Evolutionary conservation across 768 basidiomycete species (phyloP), one percentile per base, ranked within the genome.

Genomic region (Myochromella boudieri): DNA sequence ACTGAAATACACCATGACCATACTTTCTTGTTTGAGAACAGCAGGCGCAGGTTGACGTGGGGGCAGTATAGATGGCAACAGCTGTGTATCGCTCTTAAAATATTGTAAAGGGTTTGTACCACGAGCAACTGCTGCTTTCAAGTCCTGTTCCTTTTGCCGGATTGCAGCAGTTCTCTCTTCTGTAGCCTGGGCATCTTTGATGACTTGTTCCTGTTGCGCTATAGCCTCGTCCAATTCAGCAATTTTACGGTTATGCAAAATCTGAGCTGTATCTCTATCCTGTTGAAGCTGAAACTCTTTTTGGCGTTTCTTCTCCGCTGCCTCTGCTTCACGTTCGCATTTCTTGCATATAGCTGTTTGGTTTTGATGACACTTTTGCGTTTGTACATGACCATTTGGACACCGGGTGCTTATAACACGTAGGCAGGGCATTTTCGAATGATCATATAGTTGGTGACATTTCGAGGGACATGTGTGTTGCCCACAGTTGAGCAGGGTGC

Each of bases 401-500:
- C 85, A 87, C 25, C 62, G 66, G 1, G 40, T 52, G 0, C 52
- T 44, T 32, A 80, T 54, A 18, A 68, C 46, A 6, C 64, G 57
- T 20, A 61, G 50, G 62, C 85, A 87, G 1, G 42, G 48, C 66
- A 79, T 74, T 59, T 80, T 73, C 14, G 80, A 74, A 60, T 85
- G 75, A 51, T 78, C 77, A 37, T 51, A 58, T 10, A 79, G 46
- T 44, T 76, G 76, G 60, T 87, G 85, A 44, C 85, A 87, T 58
- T 73, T 84, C 0, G 73, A 80, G 1, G 76, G 68, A 54, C 85
- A 87, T 1, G 28, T 39, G 55, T 87, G 85, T 8, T 74, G 11
- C 0, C 71, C 69, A 52, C 84, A 86, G 6, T 56, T 69, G 1
- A 87, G 68, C 27, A 62, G 55, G 0, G 56, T 60, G 15, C 74